phyloP scores from a whole-genome alignment of 2,329 filamentous ascomycete genomes.

The Exophiala sp. region DNA sequence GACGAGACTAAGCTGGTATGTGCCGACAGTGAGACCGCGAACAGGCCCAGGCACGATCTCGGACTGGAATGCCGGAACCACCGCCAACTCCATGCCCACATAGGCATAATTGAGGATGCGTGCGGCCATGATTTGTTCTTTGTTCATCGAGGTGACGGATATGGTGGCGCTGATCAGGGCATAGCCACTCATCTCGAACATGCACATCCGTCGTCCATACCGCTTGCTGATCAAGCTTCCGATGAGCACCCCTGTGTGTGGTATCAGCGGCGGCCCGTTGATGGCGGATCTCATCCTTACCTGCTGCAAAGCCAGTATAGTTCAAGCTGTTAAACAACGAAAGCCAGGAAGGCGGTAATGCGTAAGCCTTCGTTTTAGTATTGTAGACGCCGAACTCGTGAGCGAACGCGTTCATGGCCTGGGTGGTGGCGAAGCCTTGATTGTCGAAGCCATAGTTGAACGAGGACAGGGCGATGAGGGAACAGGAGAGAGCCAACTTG shows the following conservation, averaged over 20 bases:
- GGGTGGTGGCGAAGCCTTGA: conserved; percentile 37
- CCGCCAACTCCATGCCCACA: conserved; percentile 82
- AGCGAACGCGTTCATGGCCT: conserved; percentile 39
- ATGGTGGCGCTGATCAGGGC: conserved; percentile 35
- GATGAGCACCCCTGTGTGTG: conserved; percentile 27
- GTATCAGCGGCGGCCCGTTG: neutral
- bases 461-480: conserved; percentile 37
- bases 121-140: conserved; percentile 34
- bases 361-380: conserved; percentile 25
- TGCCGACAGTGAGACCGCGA: conserved; percentile 48
- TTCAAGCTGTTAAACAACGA: conserved; percentile 39
- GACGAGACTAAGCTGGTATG: conserved; percentile 69
- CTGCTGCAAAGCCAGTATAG: conserved; percentile 36
- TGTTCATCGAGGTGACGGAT: conserved; percentile 32
- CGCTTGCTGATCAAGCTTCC: conserved; percentile 31
- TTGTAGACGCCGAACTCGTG: conserved; percentile 35
- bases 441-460: conserved; percentile 45
- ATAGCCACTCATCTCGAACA: conserved; percentile 39
- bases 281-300: conserved; percentile 20
- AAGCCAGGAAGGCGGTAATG: conserved; percentile 33
- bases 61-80: conserved; percentile 88
- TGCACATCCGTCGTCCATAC: conserved; percentile 36
- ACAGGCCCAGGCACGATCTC: conserved; percentile 60
- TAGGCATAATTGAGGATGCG: conserved; percentile 52
- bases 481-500: neutral